Base-by-base conservation (phyloP, 2,329 filamentous ascomycete species). In the Neospermospora avenae region DNA sequence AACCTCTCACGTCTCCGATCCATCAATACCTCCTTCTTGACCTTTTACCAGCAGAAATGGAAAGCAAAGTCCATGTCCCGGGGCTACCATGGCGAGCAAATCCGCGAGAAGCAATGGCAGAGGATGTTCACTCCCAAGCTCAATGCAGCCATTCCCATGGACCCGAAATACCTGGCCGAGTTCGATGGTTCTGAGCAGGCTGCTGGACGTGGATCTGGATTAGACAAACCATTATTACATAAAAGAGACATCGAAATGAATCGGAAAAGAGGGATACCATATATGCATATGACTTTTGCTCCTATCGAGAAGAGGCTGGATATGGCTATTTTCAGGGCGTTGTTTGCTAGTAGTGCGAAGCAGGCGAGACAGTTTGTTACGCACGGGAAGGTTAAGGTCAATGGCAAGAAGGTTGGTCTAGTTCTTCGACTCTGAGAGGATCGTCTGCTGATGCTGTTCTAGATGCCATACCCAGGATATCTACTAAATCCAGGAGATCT, bases 11-110 rank as follows among this genome's bases (percentile, higher is more conserved):
- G 83, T 67, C 71, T 84, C 35, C 76, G 70, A 45, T 71, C 75
- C 2, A 83, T 81, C 18, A 72, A 69, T 63, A 70, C 72, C 34
- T 71, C 66, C 20, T 70, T 68, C 54, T 76, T 78, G 63, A 97
- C 93, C 46, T 96, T 95, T 78, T 99, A 96, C 83, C 93, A 98
- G 81, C 93, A 98, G 77, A 99, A 99, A 88, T 99, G 93, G 93
- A 76, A 78, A 1, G 90, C 93, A 70, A 99, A 99, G 77, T 86
- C 92, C 22, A 75, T 87, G 65, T 85, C 91, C 44, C 87, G 95
- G 67, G 87, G 83, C 65, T 99, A 98, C 76, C 95, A 99, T 78
- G 95, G 93, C 76, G 93, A 97, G 74, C 91, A 96, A 73, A 88
- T 99, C 68, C 86, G 88, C 66, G 95, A 99, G 79, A 87, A 89